Evolutionary conservation across 352 stramenopile species (phyloP), one percentile per base, ranked within the genome.

Genomic region (Phytophthora europaea): DNA sequence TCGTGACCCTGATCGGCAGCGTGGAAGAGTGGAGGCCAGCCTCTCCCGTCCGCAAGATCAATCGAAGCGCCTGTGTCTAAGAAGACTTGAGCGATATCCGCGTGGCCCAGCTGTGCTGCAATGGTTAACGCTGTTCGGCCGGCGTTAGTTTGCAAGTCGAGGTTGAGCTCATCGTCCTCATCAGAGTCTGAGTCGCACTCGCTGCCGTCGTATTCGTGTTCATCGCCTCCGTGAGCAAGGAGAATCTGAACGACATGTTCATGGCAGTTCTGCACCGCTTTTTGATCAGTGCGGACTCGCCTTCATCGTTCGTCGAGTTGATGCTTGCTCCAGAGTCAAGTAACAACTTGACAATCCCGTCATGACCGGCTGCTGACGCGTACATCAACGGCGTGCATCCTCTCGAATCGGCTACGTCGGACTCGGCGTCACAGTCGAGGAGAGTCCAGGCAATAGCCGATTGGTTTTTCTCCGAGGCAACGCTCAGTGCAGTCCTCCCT

Each of bases 261-360:
- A 5, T 28, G 13, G 26, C 52, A 40, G 18, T 38, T 34, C 20
- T 23, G 52, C 16, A 28, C 26, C 6, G 52, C 52, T 43, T 43
- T 58, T 43, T 58, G 52, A 43, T 40, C 28, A 43, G 26, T 22
- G 26, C 52, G 12, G 13, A 58, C 23, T 61, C n/a, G 54, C 31
- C 54, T 48, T 33, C 54, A 48, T 28, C 54, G 38, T 47, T 48
- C 38, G 31, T 31, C n/a, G 54, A n/a, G n/a, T 58, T 58, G 33
- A 61, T 47, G 16, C n/a, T 15, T 5, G 33, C 54, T 26, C 18
- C 33, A 28, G 9, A 13, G 13, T 23, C 33, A 8, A 61, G 31
- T n/a, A 61, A 34, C 9, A 45, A 4, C 20, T 20, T 28, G 6
- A 61, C 20, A 6, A 31, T 20, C 13, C 22, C 54, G 1, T 18